Conservation (phyloP, 306 rosid genomes). For the Alnus rubra region DNA sequence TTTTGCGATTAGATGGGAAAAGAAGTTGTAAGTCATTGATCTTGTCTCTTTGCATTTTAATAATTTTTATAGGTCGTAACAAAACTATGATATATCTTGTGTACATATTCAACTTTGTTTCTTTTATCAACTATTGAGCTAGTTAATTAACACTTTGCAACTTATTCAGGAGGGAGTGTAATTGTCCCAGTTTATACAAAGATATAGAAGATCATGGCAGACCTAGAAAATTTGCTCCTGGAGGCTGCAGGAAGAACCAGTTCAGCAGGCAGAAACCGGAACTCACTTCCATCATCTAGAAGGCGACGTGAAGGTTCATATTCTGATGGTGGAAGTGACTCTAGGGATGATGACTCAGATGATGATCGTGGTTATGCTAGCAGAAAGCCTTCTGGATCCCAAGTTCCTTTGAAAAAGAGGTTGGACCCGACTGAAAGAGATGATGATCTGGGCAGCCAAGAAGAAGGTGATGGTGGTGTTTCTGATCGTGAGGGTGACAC, state of each 20-base stretch:
- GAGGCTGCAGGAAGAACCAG: slow-evolving; percentile 97
- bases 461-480: slow-evolving; percentile 59
- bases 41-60: not conserved
- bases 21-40: not conserved
- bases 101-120: not conserved
- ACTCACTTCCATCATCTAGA: slow-evolving; percentile 55
- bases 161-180: slow-evolving; percentile 29
- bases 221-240: slow-evolving; percentile 73
- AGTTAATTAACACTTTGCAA: slow-evolving; percentile 12
- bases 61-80: not conserved
- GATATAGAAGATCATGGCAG: slow-evolving; percentile 58
- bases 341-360: slow-evolving; percentile 73
- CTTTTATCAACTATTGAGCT: slow-evolving; percentile 4
- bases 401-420: slow-evolving; percentile 87
- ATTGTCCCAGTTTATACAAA: slow-evolving; percentile 6
- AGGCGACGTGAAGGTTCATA: slow-evolving; percentile 66
- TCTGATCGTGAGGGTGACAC: slow-evolving; percentile 56
- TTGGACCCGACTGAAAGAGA: slow-evolving; percentile 66
- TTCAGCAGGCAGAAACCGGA: slow-evolving; percentile 57
- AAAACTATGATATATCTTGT: not conserved
- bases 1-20: not conserved
- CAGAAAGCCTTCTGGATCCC: slow-evolving; percentile 59
- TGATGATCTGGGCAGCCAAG: slow-evolving; percentile 79
- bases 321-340: slow-evolving; percentile 84
- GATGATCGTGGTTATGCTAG: slow-evolving; percentile 53